phyloP scores from a whole-genome alignment of 345 rosid genomes.

The Rhodamnia rubescens region DNA sequence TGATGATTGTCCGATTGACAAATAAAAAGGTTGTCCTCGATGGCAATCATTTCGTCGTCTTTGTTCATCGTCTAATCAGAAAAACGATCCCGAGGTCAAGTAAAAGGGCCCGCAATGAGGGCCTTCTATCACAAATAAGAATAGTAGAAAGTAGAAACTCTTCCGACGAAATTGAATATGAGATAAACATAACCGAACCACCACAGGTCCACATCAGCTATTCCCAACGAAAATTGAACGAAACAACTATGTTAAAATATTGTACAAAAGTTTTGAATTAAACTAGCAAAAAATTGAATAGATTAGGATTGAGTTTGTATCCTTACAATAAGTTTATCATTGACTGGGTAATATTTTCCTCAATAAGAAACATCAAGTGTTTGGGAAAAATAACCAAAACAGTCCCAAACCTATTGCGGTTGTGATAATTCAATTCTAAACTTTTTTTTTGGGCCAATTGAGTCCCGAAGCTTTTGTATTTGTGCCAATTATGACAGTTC shows the following conservation, averaged over 20 bases:
- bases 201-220: rapidly evolving
- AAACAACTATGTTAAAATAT: not conserved
- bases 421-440: too few relatives aligned
- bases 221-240: rapidly evolving
- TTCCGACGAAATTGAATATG: too few relatives aligned
- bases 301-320: rapidly evolving
- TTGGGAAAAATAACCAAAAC: not conserved
- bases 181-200: too few relatives aligned
- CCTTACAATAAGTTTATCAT: not conserved
- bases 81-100: not conserved
- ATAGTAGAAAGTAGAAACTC: too few relatives aligned
- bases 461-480: too few relatives aligned
- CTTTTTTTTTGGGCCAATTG: too few relatives aligned
- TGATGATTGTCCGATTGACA: not conserved
- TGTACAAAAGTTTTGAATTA: not conserved
- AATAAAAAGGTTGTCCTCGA: not conserved
- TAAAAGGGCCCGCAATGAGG: not conserved
- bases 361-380: not conserved
- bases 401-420: too few relatives aligned
- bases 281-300: not conserved
- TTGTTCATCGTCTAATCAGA: not conserved
- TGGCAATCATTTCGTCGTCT: not conserved
- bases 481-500: too few relatives aligned
- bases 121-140: not conserved
- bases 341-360: not conserved